Evolutionary conservation across 2,329 filamentous ascomycete species (phyloP).

Genomic region (Fusarium pininemorale): DNA sequence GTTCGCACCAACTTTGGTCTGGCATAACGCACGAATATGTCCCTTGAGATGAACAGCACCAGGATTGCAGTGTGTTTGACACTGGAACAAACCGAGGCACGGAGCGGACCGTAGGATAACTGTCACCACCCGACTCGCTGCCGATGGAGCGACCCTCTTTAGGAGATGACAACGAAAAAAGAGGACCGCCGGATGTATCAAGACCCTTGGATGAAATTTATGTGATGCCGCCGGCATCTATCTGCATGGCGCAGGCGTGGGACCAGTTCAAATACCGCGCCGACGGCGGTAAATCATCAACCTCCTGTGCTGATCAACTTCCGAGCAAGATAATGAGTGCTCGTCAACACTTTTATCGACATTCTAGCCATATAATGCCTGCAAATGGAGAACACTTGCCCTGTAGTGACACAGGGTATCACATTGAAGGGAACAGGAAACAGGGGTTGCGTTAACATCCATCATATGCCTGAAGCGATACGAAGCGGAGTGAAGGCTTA

Average conservation of each 20-base stretch:
- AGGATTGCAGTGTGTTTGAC: not conserved
- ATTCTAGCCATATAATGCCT: not conserved
- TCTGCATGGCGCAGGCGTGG: constrained; percentile 19
- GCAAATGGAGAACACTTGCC: not conserved
- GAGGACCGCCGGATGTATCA: not conserved
- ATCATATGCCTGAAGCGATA: not conserved
- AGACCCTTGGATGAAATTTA: not conserved
- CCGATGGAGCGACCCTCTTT: not conserved
- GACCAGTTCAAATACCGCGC: constrained; percentile 21
- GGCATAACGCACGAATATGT: not conserved
- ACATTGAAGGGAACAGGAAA: not conserved
- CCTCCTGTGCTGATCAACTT: constrained; percentile 10
- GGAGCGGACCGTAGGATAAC: constrained; percentile 17
- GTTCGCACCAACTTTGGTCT: not conserved
- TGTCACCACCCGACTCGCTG: constrained; percentile 12
- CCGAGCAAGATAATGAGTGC: not conserved
- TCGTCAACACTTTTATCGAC: not conserved
- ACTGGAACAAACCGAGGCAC: constrained; percentile 5
- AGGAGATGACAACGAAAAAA: not conserved
- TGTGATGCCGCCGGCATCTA: constrained; percentile 10
- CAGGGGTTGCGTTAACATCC: not conserved
- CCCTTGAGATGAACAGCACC: not conserved
- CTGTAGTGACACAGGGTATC: not conserved
- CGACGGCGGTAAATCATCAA: constrained; percentile 32
- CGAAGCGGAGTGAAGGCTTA: not conserved